Conservation (phyloP, 495 filamentous ascomycete genomes). For the Pyrenula massariospora region DNA sequence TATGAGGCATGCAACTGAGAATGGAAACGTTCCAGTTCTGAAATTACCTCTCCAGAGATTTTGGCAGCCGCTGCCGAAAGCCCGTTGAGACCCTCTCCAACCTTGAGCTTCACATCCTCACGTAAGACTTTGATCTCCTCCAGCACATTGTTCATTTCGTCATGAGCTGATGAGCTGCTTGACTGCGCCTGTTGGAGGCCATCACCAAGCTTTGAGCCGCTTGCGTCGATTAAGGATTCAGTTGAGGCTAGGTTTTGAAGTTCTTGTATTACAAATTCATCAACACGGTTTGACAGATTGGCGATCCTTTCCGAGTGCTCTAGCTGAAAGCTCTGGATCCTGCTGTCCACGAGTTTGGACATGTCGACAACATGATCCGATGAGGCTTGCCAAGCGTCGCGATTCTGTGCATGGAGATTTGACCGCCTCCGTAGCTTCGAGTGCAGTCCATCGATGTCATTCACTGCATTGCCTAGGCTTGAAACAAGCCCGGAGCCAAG, state of each 20-base stretch:
- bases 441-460: slow-evolving; percentile 68
- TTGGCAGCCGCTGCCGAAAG: slow-evolving; percentile 75
- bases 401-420: slow-evolving; percentile 67
- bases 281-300: slow-evolving; percentile 55
- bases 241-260: slow-evolving; percentile 52
- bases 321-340: slow-evolving; percentile 53
- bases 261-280: slow-evolving; percentile 60
- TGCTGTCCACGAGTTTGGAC: slow-evolving; percentile 62
- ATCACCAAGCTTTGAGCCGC: slow-evolving; percentile 49
- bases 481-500: slow-evolving; percentile 65
- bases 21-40: slow-evolving; percentile 73
- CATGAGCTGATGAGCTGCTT: slow-evolving; percentile 58
- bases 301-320: slow-evolving; percentile 61
- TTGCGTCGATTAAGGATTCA: slow-evolving; percentile 55
- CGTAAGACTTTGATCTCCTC: slow-evolving; percentile 84
- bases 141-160: slow-evolving; percentile 81
- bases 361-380: slow-evolving; percentile 60
- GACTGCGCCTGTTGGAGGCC: slow-evolving; percentile 54
- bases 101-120: slow-evolving; percentile 73
- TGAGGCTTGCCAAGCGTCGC: slow-evolving; percentile 66
- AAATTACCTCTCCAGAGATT: slow-evolving; percentile 84
- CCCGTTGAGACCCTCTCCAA: slow-evolving; percentile 75
- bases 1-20: slow-evolving; percentile 77
- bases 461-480: slow-evolving; percentile 62
- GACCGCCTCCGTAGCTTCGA: slow-evolving; percentile 74